Evolutionary conservation across 345 rosid genomes (phyloP).

Genomic region (Bretschneidera sinensis): DNA sequence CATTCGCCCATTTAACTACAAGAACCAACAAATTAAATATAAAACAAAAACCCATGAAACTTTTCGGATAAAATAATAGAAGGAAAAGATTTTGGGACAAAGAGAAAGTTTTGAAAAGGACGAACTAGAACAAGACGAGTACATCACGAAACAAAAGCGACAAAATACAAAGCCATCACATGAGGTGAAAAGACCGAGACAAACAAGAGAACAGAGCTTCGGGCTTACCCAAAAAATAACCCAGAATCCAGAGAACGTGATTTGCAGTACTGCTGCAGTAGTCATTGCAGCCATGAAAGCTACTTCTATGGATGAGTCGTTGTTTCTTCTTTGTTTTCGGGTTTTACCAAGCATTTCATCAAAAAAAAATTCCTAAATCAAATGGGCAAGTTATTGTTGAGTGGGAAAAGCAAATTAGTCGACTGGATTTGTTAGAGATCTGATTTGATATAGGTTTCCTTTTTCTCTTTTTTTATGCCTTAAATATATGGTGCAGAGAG

Average conservation of each 20-base stretch:
- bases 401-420: not conserved
- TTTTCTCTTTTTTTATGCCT: too few species aligned
- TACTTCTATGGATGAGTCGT: slow-evolving; percentile 15
- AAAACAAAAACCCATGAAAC: not conserved
- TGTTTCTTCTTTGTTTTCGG: not conserved
- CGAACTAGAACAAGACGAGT: slow-evolving; percentile 18
- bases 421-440: too few species aligned
- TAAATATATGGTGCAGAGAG: too few species aligned
- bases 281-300: slow-evolving; percentile 23
- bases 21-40: not conserved
- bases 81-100: not conserved
- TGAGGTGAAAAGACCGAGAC: slow-evolving; percentile 25
- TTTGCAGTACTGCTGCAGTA: slow-evolving; percentile 13
- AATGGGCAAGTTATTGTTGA: not conserved
- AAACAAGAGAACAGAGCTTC: slow-evolving; percentile 19
- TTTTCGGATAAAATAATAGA: not conserved
- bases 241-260: slow-evolving; percentile 10
- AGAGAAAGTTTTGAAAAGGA: not conserved
- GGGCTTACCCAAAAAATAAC: slow-evolving; percentile 24
- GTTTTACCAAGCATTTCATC: not conserved
- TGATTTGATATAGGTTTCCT: too few species aligned
- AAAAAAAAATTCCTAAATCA: not conserved
- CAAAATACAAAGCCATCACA: slow-evolving; percentile 1
- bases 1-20: not conserved
- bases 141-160: not conserved